Evolutionary conservation across 768 basidiomycete genomes (phyloP).

Genomic region (Calocybe indica): DNA sequence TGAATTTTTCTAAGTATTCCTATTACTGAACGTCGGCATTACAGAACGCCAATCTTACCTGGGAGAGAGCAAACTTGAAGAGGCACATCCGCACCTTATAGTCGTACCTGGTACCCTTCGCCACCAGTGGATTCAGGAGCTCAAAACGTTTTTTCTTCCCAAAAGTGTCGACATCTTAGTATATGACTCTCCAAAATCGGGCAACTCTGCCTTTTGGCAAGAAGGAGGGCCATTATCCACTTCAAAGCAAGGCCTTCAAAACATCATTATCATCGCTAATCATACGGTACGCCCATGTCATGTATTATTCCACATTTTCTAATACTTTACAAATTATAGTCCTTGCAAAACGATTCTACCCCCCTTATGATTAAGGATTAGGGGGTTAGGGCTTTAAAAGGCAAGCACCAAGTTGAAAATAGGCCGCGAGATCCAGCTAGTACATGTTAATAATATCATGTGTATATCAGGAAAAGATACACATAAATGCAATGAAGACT

Average conservation of each 20-base stretch:
- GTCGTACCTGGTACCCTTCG: constrained; percentile 15
- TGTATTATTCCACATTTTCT: background rate
- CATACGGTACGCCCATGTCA: constrained; percentile 16
- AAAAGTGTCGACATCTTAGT: constrained; percentile 17
- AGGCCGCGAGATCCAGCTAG: no score
- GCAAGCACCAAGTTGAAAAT: no score
- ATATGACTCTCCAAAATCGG: constrained; percentile 10
- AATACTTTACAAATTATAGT: background rate
- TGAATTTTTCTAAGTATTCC: background rate
- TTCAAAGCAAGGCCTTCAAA: constrained; percentile 8
- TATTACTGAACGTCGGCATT: background rate
- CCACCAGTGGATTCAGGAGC: constrained; percentile 15
- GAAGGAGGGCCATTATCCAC: constrained; percentile 3
- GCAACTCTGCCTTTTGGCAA: constrained; percentile 14
- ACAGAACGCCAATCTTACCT: constrained; percentile 2
- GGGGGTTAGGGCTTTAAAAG: no score
- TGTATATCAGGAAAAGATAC: no score
- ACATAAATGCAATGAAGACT: no score
- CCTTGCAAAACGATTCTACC: no score
- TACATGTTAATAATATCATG: no score
- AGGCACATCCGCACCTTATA: constrained; percentile 12
- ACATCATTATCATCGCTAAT: constrained; percentile 14
- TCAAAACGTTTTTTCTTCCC: constrained; percentile 9
- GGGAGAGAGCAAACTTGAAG: background rate
- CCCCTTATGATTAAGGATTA: no score